Conservation (phyloP, 306 rosid genomes). For the Lathyrus sativus region DNA sequence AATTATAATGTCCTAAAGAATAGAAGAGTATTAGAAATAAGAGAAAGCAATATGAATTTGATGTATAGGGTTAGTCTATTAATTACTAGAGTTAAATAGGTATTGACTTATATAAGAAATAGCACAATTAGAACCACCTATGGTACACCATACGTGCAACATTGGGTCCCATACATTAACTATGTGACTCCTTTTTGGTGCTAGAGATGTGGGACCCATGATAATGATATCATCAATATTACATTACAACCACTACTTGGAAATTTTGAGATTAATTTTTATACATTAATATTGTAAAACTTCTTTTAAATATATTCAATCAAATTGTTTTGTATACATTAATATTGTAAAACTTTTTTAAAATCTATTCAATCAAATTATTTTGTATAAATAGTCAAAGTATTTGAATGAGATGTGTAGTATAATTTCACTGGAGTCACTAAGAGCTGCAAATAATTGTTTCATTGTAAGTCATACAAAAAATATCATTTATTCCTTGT, state of each 20-base stretch:
- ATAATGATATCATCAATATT: constrained; percentile 30
- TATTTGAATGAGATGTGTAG: too few relatives aligned
- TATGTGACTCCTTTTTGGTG: constrained; percentile 42
- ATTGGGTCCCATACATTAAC: constrained; percentile 2
- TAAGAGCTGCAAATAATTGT: too few relatives aligned
- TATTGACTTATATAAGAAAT: constrained; percentile 29
- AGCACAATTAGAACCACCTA: constrained; percentile 33
- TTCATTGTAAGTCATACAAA: too few relatives aligned
- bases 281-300: too few relatives aligned
- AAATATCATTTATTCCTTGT: too few relatives aligned
- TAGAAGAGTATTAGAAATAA: neutral
- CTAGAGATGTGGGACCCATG: constrained; percentile 26
- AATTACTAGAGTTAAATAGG: constrained; percentile 31
- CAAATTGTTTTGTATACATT: too few relatives aligned
- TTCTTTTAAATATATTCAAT: too few relatives aligned
- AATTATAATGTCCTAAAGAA: neutral
- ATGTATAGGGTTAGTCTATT: constrained; percentile 45
- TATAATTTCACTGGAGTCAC: too few relatives aligned
- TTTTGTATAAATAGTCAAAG: too few relatives aligned
- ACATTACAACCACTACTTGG: constrained; percentile 43
- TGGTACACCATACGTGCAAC: constrained; percentile 36
- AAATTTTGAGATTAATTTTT: neutral
- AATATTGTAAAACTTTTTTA: too few relatives aligned
- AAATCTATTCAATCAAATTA: too few relatives aligned
- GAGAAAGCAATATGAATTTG: constrained; percentile 10